Evolutionary conservation across 306 rosid species (phyloP).

Genomic region (Dalbergia oliveri): DNA sequence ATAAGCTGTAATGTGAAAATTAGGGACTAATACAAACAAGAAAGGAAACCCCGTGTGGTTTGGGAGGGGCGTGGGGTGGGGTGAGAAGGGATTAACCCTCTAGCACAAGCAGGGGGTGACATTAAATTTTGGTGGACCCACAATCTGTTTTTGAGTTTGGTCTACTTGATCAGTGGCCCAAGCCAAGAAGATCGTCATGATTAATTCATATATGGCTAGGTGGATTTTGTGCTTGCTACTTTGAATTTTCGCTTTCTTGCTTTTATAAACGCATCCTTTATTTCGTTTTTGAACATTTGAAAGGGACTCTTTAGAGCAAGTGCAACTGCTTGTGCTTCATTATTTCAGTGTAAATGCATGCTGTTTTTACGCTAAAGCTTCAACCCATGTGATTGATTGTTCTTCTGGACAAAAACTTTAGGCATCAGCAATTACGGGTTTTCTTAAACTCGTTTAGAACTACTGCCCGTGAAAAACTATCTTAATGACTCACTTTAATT

Average conservation of each 20-base stretch:
- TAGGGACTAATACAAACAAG: slow-evolving; percentile 39
- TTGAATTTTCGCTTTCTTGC: slow-evolving; percentile 56
- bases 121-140: slow-evolving; percentile 64
- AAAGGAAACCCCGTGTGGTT: not conserved
- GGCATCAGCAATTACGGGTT: not conserved
- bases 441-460: not conserved
- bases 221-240: slow-evolving; percentile 42
- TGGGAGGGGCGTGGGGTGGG: not conserved
- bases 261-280: slow-evolving; percentile 36
- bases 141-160: slow-evolving; percentile 63
- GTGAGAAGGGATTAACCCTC: slow-evolving; percentile 11
- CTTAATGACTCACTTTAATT: not conserved
- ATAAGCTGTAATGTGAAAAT: slow-evolving; percentile 9
- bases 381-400: slow-evolving; percentile 56
- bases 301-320: slow-evolving; percentile 50
- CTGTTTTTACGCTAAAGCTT: slow-evolving; percentile 28
- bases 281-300: slow-evolving; percentile 54
- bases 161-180: slow-evolving; percentile 61
- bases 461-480: not conserved
- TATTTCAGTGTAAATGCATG: slow-evolving; percentile 52
- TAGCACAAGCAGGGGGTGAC: slow-evolving; percentile 37
- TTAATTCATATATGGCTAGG: slow-evolving; percentile 48
- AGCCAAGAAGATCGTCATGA: slow-evolving; percentile 56
- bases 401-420: slow-evolving; percentile 29
- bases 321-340: slow-evolving; percentile 53